Evolutionary conservation across 1,139 yeast species (phyloP).

Genomic region (Taphrina sp.): DNA sequence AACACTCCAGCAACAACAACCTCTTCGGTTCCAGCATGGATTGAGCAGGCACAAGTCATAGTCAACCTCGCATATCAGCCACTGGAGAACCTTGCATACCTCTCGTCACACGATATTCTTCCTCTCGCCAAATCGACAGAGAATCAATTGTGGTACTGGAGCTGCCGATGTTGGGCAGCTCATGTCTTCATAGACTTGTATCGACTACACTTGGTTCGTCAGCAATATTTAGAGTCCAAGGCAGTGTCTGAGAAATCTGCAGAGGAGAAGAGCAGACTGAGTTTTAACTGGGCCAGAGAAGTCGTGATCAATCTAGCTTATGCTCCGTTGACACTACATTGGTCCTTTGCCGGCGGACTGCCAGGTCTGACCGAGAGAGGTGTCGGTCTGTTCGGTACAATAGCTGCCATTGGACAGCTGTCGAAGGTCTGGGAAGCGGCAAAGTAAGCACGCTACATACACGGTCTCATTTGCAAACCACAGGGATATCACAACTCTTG

Average conservation of each 20-base stretch:
- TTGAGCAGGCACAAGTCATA: constrained; percentile 45
- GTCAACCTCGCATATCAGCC: constrained; percentile 47
- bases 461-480: too few relatives aligned
- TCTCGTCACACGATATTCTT: constrained; percentile 46
- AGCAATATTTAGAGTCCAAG: constrained; percentile 12
- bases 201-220: constrained; percentile 39
- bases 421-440: constrained; percentile 29
- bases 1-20: constrained; percentile 30
- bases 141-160: constrained; percentile 45
- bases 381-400: constrained; percentile 48
- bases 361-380: constrained; percentile 39
- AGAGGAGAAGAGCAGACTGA: constrained; percentile 35
- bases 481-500: too few relatives aligned
- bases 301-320: constrained; percentile 46
- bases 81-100: constrained; percentile 48
- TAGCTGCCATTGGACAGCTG: constrained; percentile 41
- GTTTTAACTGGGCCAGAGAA: constrained; percentile 39
- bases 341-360: constrained; percentile 48
- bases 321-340: constrained; percentile 49
- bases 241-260: constrained; percentile 32
- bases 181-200: constrained; percentile 47
- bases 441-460: too few relatives aligned
- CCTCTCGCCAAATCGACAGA: constrained; percentile 40
- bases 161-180: constrained; percentile 49
- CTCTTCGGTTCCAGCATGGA: constrained; percentile 40